Conservation (phyloP, 257 asterid genomes). For the Petrea volubilis region DNA sequence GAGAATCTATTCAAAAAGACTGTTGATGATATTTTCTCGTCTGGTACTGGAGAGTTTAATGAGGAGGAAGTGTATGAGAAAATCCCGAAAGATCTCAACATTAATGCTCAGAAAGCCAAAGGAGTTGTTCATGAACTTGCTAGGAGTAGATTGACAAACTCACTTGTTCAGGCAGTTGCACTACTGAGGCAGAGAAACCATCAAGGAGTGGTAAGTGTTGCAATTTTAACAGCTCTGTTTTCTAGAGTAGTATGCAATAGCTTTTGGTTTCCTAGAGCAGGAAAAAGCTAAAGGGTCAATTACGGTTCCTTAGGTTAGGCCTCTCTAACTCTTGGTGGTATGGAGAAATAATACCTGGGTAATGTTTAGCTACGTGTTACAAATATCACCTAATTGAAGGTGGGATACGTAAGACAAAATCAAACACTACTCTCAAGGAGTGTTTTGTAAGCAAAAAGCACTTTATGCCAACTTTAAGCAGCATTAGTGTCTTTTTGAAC, state of each 20-base stretch:
- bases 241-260: no score
- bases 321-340: no score
- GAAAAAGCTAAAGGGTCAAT: no score
- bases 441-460: no score
- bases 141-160: slow-evolving; percentile 65
- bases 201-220: slow-evolving; percentile 66
- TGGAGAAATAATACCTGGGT: no score
- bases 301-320: no score
- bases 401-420: no score
- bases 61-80: slow-evolving; percentile 79
- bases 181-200: slow-evolving; percentile 80
- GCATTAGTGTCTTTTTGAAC: no score
- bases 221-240: slow-evolving; percentile 1
- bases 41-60: slow-evolving; percentile 96
- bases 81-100: slow-evolving; percentile 81
- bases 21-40: slow-evolving; percentile 70
- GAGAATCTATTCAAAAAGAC: slow-evolving; percentile 84
- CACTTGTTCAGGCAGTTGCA: slow-evolving; percentile 88
- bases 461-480: no score
- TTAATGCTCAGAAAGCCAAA: slow-evolving; percentile 65
- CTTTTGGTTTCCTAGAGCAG: background rate
- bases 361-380: no score
- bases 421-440: no score
- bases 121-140: slow-evolving; percentile 73
- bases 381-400: no score